Evolutionary conservation across 176 grass and related monocot genomes (phyloP).

Genomic region (Eleusine indica): DNA sequence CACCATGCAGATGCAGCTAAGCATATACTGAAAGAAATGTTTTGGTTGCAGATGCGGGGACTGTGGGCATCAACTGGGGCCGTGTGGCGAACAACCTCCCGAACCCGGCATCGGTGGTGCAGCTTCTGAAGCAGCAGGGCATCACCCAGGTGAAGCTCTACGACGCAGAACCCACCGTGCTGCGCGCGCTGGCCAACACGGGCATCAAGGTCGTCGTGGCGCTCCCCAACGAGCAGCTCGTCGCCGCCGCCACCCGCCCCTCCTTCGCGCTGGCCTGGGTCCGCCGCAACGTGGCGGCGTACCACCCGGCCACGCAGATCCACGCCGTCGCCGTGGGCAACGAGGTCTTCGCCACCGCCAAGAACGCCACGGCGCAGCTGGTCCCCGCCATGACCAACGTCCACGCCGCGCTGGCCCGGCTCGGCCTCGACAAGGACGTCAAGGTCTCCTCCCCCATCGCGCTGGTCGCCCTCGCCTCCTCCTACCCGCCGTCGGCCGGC

Average conservation of each 20-base stretch:
- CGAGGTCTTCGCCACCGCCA: constrained; percentile 77
- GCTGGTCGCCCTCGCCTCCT: constrained; percentile 64
- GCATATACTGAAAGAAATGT: neutral
- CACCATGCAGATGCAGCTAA: constrained; percentile 4
- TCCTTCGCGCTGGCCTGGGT: constrained; percentile 69
- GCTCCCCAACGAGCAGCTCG: constrained; percentile 78
- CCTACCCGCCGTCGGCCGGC: constrained; percentile 82
- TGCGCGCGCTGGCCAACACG: constrained; percentile 62
- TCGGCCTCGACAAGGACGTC: constrained; percentile 56
- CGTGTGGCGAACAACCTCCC: constrained; percentile 90
- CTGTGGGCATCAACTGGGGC: constrained; percentile 89
- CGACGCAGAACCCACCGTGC: constrained; percentile 68
- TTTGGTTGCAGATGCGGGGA: constrained; percentile 53
- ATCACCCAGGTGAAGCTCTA: constrained; percentile 86
- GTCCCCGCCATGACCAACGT: constrained; percentile 71
- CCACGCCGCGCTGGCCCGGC: constrained; percentile 43
- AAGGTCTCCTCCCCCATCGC: constrained; percentile 95
- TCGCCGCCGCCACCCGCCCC: constrained; percentile 36
- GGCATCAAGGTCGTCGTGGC: constrained; percentile 79
- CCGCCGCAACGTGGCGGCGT: constrained; percentile 69
- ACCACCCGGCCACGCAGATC: constrained; percentile 82
- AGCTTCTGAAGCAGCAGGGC: constrained; percentile 82
- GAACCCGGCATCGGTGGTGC: constrained; percentile 49
- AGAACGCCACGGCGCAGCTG: constrained; percentile 57
- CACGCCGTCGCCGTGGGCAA: constrained; percentile 77